These are phyloP conservation scores for Lithohypha guttulata DNA, from an alignment of 2,329 filamentous ascomycete species.

Conservation along the genomic window DNA sequence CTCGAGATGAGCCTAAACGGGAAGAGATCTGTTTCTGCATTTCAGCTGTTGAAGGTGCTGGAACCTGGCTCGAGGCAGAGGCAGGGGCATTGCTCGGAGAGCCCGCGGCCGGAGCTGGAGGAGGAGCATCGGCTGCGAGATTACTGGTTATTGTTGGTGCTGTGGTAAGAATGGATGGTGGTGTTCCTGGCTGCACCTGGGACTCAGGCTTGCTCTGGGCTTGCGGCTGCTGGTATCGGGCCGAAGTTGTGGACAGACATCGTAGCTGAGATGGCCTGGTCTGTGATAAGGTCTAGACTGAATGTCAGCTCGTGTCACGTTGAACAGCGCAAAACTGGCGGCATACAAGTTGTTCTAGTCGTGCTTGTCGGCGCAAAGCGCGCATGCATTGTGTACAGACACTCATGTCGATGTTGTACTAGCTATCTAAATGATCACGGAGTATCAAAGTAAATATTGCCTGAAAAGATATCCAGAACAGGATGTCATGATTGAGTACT, in stretches of 20 bases:
- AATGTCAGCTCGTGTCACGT: neutral
- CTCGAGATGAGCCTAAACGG: constrained; percentile 7
- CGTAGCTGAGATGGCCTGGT: constrained; percentile 2
- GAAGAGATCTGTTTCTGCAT: constrained; percentile 8
- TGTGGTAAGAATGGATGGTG: constrained; percentile 9
- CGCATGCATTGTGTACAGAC: constrained; percentile 19
- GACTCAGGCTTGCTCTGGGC: constrained; percentile 3
- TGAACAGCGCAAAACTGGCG: constrained; percentile 1
- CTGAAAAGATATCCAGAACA: too few relatives aligned
- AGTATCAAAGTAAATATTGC: too few relatives aligned
- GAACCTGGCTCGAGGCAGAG: neutral
- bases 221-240: constrained; percentile 11
- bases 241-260: neutral
- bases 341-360: constrained; percentile 13
- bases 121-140: constrained; percentile 10
- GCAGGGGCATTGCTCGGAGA: constrained; percentile 5
- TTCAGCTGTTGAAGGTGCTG: constrained; percentile 5
- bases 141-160: constrained; percentile 13
- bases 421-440: too few relatives aligned
- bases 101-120: neutral
- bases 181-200: constrained; percentile 11
- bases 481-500: too few relatives aligned
- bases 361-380: constrained; percentile 7
- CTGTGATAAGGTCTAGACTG: constrained; percentile 4
- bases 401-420: too few relatives aligned